Evolutionary conservation across 208 protist genomes (phyloP), one percentile per base, ranked within the genome.

Genomic region (Crithidia sp.): DNA sequence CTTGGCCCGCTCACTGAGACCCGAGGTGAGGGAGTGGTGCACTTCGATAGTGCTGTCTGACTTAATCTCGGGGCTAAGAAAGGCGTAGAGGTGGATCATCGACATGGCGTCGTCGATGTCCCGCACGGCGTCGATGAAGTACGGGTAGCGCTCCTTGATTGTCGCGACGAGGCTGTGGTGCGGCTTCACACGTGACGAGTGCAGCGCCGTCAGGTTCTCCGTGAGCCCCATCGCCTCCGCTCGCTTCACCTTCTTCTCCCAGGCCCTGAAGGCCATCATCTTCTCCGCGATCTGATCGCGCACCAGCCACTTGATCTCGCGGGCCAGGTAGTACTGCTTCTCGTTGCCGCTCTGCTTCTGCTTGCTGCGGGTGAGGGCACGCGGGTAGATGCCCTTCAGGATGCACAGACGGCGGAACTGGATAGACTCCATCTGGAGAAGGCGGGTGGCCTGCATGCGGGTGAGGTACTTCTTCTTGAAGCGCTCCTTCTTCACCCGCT

Each of bases 321-420:
- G 98, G 16, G 88, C 94, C 55, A 98, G 87, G 83, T 99, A 99
- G 88, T 99, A 99, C 49, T 98, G 98, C 82, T 98, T 99, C 44
- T 98, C 92, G 49, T 93, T 91, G 8, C 87, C 88, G 73, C 88
- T 97, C 71, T 97, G 84, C 83, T 98, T 98, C 85, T 98, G 97
- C 72, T 97, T 92, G 83, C 91, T 97, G 73, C 98, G 98, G 61
- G 77, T 81, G 41, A 99, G 98, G 37, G 98, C 96, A 37, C 98
- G 96, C 7, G 99, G 99, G 85, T 98, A 99, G 70, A 99, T 97
- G 52, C 99, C 99, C 78, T 99, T 99, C 44, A 99, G 89, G 57
- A 99, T 99, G 87, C 98, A 99, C 37, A 99, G 82, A 7, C 97
- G 92, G 55, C 95, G 86, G 78, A 99, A 99, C 67, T 98, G 90